Conservation (phyloP, 345 rosid species). For the Aurinia saxatilis region DNA sequence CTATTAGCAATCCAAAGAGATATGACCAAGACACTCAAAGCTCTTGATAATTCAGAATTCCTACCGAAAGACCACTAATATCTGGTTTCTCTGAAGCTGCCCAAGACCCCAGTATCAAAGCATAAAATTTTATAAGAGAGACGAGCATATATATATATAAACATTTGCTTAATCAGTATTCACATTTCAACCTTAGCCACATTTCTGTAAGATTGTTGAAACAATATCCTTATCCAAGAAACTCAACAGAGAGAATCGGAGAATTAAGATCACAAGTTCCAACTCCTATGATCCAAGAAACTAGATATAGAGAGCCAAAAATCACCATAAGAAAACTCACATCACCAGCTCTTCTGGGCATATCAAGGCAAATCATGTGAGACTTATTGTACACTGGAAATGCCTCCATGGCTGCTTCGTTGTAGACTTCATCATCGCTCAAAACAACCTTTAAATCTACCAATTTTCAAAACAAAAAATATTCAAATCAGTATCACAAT, state of each 20-base stretch:
- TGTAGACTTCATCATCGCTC: conserved; percentile 54
- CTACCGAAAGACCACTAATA: no score
- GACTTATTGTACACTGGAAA: conserved; percentile 81
- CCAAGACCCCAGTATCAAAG: no score
- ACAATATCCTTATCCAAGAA: no score
- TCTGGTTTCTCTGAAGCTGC: no score
- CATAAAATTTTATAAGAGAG: not conserved
- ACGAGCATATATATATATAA: no score
- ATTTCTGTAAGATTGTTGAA: not conserved
- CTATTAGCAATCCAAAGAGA: no score
- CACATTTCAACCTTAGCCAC: not conserved
- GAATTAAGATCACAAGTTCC: not conserved
- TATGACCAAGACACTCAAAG: not conserved
- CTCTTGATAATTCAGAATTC: not conserved
- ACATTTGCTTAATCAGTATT: no score
- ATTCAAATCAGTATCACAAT: not conserved
- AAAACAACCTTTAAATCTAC: conserved; percentile 76
- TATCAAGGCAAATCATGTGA: conserved; percentile 83
- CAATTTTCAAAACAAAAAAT: not conserved
- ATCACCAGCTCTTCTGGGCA: conserved; percentile 62
- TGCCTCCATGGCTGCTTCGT: conserved; percentile 76
- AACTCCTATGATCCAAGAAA: not conserved
- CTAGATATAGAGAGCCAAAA: no score
- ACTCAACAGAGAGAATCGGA: no score
- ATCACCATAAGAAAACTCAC: conserved; percentile 33